Conservation (phyloP, 768 basidiomycete species). For the Imleria badia region DNA sequence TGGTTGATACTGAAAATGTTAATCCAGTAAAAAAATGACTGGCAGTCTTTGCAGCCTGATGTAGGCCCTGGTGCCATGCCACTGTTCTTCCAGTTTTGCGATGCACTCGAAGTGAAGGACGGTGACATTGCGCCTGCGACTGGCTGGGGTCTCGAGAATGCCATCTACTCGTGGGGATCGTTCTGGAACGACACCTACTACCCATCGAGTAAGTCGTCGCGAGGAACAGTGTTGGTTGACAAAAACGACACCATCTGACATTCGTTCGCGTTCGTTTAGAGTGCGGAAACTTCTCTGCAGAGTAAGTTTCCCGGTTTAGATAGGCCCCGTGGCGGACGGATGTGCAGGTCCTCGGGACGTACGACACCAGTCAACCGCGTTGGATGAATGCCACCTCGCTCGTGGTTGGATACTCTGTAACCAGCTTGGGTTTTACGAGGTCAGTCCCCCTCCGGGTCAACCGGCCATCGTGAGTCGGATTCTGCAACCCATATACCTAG, state of each 20-base stretch:
- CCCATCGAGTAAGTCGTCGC: slow-evolving; percentile 39
- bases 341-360: slow-evolving; percentile 38
- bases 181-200: slow-evolving; percentile 57
- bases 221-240: background rate
- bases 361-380: slow-evolving; percentile 36
- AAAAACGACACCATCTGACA: background rate
- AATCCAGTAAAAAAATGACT: slow-evolving; percentile 56
- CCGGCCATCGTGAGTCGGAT: slow-evolving; percentile 36
- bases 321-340: too few species aligned
- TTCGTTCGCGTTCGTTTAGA: slow-evolving; percentile 36
- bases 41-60: slow-evolving; percentile 61
- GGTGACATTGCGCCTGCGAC: slow-evolving; percentile 40
- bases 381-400: slow-evolving; percentile 58
- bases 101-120: slow-evolving; percentile 39
- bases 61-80: slow-evolving; percentile 41
- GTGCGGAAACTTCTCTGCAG: slow-evolving; percentile 30
- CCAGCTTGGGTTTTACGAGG: slow-evolving; percentile 56
- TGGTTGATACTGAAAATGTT: slow-evolving; percentile 13
- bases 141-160: slow-evolving; percentile 65
- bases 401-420: slow-evolving; percentile 80
- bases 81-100: slow-evolving; percentile 42
- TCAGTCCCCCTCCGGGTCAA: slow-evolving; percentile 36
- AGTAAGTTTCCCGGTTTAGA: too few species aligned
- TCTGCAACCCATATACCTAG: slow-evolving; percentile 26
- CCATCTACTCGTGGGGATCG: slow-evolving; percentile 59